A percentile compares a stretch with the other conserved stretches of the same genome.
Evolutionary conservation across 305 asterid genomes (phyloP).

Genomic region (Rubia balearica): DNA sequence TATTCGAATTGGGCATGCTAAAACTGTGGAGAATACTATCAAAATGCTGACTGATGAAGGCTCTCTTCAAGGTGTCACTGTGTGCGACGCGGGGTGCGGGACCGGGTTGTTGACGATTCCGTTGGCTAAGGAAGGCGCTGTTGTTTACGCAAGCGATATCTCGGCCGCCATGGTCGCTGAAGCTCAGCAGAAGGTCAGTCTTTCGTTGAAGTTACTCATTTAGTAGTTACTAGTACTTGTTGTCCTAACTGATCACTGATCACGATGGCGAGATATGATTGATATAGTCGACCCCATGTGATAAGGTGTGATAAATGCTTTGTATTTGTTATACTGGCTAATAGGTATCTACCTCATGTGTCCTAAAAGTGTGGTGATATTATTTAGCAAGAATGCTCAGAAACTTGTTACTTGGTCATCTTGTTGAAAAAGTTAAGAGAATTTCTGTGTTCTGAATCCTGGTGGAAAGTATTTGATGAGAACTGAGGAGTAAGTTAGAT

Average conservation of each 20-base stretch:
- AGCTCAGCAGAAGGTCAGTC: constrained; percentile 63
- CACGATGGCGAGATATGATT: too few species aligned
- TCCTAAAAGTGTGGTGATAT: not conserved
- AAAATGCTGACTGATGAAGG: constrained; percentile 80
- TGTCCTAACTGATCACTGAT: too few species aligned
- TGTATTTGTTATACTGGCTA: not conserved
- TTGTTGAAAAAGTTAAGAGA: not conserved
- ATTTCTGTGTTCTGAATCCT: not conserved
- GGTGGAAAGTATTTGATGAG: not conserved
- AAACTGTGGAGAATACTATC: constrained; percentile 84
- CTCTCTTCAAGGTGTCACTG: constrained; percentile 50
- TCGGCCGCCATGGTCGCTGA: constrained; percentile 95
- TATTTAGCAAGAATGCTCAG: not conserved
- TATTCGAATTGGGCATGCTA: constrained; percentile 75
- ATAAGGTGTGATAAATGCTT: not conserved
- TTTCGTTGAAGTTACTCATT: not conserved
- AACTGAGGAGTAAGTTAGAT: not conserved
- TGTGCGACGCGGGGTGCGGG: constrained; percentile 96
- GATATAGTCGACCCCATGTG: too few species aligned
- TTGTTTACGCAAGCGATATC: constrained; percentile 80
- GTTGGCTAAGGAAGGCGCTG: constrained; percentile 83
- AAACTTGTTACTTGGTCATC: not conserved
- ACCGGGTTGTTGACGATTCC: constrained; percentile 85
- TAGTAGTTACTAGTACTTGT: not conserved
- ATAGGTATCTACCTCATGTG: not conserved